A percentile compares a stretch with the other conserved stretches of the same genome.
Conservation (phyloP, 768 basidiomycete species). For the Tylopilus intermedius region DNA sequence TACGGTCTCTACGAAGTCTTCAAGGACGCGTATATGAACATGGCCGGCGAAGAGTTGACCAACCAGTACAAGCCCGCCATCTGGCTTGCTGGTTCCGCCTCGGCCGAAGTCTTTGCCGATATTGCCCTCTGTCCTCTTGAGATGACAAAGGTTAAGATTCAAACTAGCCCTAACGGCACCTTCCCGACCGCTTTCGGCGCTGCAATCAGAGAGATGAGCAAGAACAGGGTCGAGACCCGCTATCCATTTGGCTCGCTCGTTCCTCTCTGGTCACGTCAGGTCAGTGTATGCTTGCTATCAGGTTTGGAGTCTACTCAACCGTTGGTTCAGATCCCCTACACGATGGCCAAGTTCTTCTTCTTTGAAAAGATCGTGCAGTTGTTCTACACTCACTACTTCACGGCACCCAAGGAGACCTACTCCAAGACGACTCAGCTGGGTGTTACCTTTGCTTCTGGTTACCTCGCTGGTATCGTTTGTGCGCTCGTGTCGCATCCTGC, state of each 20-base stretch:
- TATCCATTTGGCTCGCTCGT: constrained; percentile 83
- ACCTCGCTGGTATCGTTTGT: constrained; percentile 93
- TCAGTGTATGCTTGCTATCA: constrained; percentile 23
- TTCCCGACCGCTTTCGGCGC: constrained; percentile 75
- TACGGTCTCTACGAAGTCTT: constrained; percentile 97
- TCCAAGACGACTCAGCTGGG: constrained; percentile 82
- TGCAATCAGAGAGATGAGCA: constrained; percentile 67
- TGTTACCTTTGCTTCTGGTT: constrained; percentile 85
- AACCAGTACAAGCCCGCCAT: constrained; percentile 82
- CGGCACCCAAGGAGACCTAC: constrained; percentile 72
- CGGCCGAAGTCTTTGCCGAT: constrained; percentile 94
- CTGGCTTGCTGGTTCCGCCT: constrained; percentile 92
- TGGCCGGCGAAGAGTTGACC: constrained; percentile 69
- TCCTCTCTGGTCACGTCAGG: constrained; percentile 86
- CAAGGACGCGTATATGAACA: constrained; percentile 90
- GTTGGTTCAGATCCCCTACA: constrained; percentile 80
- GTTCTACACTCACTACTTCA: constrained; percentile 87
- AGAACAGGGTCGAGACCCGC: constrained; percentile 63
- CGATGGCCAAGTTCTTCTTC: constrained; percentile 99
- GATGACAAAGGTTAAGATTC: constrained; percentile 91
- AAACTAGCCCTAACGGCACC: constrained; percentile 68
- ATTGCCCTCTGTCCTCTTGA: constrained; percentile 93
- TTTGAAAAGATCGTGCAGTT: constrained; percentile 83
- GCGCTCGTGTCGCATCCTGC: constrained; percentile 96
- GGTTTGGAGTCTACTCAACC: not conserved